Base-by-base conservation (phyloP, 2,329 filamentous ascomycete genomes). In the Rhexocercosporidium sp. region DNA sequence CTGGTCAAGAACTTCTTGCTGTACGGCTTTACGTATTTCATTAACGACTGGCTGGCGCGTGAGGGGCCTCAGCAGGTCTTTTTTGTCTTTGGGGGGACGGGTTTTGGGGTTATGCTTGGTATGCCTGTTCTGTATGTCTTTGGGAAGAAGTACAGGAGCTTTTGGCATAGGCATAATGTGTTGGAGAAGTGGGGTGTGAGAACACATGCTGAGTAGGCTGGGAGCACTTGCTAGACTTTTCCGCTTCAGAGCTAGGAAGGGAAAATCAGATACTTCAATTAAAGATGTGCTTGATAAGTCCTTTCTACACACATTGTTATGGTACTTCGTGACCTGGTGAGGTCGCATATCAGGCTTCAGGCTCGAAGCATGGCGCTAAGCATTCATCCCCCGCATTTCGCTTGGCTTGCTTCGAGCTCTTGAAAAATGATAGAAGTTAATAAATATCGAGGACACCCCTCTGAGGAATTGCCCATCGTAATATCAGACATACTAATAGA, bases 1-100 rank as follows among this genome's bases (percentile, higher is more conserved):
- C 80, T 80, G 66, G 74, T 78, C 3, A 81, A 80, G 65, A 78
- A 78, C 1, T 73, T 80, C 3, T 77, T 80, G 39, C 78, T 77
- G 0, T 79, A 81, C 46, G 67, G 71, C 2, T 59, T 73, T 8
- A 70, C 67, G 0, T 67, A 62, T 34, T 74, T 69, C 59, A 46
- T 73, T 8, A 75, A 73, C 46, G 67, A 71, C 16, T 75, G 73
- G 74, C 66, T 73, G 39, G 72, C 71, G 5, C 70, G 68, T 5
- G 70, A 78, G 8, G 74, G 74, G 1, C 66, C 72, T 22, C 61
- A 62, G 49, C 66, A 67, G 39, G 67, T 72, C 9, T 74, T 74
- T 61, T 67, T 70, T 29, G 51, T 59, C 3, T 68, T 72, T 54
- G 70, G 68, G 3, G 67, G 66, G 0, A 54, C 69, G 3, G 68